Percentiles rank a stretch among this genome's conserved stretches.
phyloP scores from a whole-genome alignment of 73 alveolate genomes.

The Effrenium voratum region DNA sequence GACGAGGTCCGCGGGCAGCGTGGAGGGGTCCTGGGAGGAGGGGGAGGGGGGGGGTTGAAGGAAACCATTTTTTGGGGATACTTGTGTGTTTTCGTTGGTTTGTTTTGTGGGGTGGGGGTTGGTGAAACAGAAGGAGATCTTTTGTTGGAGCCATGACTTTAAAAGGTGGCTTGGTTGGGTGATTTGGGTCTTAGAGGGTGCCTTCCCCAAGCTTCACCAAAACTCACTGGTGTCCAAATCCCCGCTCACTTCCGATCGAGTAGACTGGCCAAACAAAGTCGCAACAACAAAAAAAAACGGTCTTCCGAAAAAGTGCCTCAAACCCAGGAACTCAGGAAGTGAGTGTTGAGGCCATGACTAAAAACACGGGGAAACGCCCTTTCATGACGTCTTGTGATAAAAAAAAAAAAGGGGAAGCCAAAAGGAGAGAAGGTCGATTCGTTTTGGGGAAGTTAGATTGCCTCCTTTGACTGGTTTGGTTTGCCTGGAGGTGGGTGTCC shows the following conservation, averaged over 20 bases:
- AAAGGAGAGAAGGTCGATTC: no score
- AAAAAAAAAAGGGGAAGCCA: no score
- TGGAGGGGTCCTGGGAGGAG: neutral
- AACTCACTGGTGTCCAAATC: no score
- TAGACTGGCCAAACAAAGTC: no score
- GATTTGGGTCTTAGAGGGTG: neutral
- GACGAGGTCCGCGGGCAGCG: slow-evolving; percentile 7
- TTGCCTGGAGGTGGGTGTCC: no score
- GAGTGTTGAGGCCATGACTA: neutral
- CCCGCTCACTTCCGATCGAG: no score
- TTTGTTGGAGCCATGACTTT: neutral
- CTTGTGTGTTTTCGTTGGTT: neutral
- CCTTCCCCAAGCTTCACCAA: neutral
- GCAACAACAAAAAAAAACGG: neutral
- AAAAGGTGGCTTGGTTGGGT: neutral
- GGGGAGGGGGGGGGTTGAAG: no score
- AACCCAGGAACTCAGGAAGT: neutral
- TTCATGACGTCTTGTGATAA: neutral
- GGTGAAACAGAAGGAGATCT: neutral
- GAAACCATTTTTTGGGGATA: no score
- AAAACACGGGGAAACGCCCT: neutral
- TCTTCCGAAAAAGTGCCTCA: neutral
- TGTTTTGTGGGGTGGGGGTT: neutral
- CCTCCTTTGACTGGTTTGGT: no score
- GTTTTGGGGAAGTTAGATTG: no score